Base-by-base conservation (phyloP, 805 yeast genomes). In the Zygoascus bituminiphila region DNA sequence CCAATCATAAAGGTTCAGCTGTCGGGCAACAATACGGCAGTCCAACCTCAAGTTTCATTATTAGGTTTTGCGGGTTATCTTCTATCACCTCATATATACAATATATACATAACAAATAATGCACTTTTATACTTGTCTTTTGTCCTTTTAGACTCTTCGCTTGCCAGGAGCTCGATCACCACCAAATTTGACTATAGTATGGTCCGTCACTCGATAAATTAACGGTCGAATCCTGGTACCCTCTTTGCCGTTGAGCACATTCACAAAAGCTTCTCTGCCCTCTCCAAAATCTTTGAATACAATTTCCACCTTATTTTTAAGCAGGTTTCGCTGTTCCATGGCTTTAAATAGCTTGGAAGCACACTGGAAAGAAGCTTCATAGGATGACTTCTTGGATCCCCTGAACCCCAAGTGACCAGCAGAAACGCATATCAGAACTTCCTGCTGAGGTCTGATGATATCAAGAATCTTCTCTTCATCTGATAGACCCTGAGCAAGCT, bases 371-470 rank as follows among this genome's bases (percentile, higher is more conserved):
- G 84, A 84, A 1, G 96, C 96, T 67, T 91, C 98, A 61, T 86
- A 87, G 65, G 88, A 95, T 44, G 94, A 87, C 67, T 96, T 80
- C 49, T 88, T 88, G 15, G 93, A 78, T 60, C 88, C 88, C 60
- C 88, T 77, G 72, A 88, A 91, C 2, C 98, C 98, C 45, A 88
- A 71, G 62, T 77, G 79, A 45, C 98, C 98, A 0, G 96, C 83
- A 6, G 87, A 77, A 45, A 86, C 69, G 20, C 82, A 77, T 41
- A 82, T 62, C 54, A 77, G 74, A 24, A 83, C 81, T 54, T 79
- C 82, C 66, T 89, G 91, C 22, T 88, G 93, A 44, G 89, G 76
- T 53, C 83, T 79, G 57, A 87, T 70, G 67, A 83, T 82, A 63
- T 88, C 84, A 44, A 88, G 72, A 45, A 85, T 47, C 26, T 52